A percentile compares a stretch with the other conserved stretches of the same genome.
These are phyloP conservation scores for Talaromyces trachyspermus DNA, from an alignment of 495 filamentous ascomycete species.

Conservation along the genomic window DNA sequence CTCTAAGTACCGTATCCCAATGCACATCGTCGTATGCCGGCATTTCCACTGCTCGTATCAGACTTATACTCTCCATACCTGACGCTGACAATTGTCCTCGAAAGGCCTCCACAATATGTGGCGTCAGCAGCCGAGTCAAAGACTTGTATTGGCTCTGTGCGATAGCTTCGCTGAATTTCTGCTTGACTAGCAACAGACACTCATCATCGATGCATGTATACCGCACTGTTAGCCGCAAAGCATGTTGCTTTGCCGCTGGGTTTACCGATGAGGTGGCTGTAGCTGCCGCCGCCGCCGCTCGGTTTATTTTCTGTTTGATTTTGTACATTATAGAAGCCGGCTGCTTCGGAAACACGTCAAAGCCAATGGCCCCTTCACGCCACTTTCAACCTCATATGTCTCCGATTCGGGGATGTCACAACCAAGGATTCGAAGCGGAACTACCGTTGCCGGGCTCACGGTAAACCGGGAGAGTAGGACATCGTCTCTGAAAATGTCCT, in stretches of 20 bases:
- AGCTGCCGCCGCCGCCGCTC: constrained; percentile 7
- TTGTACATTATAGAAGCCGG: constrained; percentile 80
- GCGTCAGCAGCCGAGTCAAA: constrained; percentile 41
- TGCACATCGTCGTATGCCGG: constrained; percentile 28
- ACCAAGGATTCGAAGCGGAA: constrained; percentile 66
- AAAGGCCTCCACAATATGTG: constrained; percentile 45
- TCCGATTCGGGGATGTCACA: constrained; percentile 65
- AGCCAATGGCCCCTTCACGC: constrained; percentile 43
- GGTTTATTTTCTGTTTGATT: constrained; percentile 36
- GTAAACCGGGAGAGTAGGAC: constrained; percentile 84
- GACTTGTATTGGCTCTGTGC: constrained; percentile 32
- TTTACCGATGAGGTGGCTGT: too few species aligned
- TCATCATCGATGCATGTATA: constrained; percentile 73
- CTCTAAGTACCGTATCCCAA: constrained; percentile 36
- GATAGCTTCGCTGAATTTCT: constrained; percentile 34
- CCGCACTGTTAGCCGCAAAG: constrained; percentile 61
- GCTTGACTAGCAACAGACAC: constrained; percentile 36
- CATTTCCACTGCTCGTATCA: constrained; percentile 37
- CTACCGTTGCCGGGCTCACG: constrained; percentile 65
- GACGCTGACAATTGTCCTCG: constrained; percentile 43
- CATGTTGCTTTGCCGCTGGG: constrained; percentile 32
- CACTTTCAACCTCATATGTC: constrained; percentile 57
- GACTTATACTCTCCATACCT: constrained; percentile 48
- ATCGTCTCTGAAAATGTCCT: constrained; percentile 85
- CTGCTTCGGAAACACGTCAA: constrained; percentile 71